Evolutionary conservation across 129 eudicot genomes (phyloP), one percentile per base, ranked within the genome.

Genomic region (Apium graveolens): DNA sequence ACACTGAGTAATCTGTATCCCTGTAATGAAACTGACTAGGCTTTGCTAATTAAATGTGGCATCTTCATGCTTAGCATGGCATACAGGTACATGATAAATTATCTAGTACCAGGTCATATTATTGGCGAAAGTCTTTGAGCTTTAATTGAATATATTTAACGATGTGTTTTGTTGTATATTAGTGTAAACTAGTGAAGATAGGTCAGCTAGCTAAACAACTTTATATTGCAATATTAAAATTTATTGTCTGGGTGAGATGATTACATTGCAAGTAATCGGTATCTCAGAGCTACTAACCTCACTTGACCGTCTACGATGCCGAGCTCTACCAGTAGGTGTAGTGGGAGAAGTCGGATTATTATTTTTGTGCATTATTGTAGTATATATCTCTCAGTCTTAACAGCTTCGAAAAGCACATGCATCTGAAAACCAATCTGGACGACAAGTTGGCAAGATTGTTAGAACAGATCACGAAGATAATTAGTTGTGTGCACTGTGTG

Each of bases 271-370:
- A 55, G 63, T 55, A 55, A 55, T 24, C 63, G 6, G 41, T 14
- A 20, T 38, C 11, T 5, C 43, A n/a, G 4, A 1, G 14, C 46
- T 20, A 87, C 88, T 39, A 71, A 87, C 91, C 91, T 87, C 88
- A 17, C 82, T 79, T 29, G 88, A 79, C 55, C 85, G 86, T 75
- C 69, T 88, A 12, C 92, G 82, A 53, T 90, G 82, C 80, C 96
- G 86, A 70, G 82, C 60, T 83, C 88, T 87, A 71, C 66, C 65
- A 21, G 80, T 72, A 29, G 91, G 88, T 31, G 89, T 82, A 65
- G 96, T 86, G 32, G 87, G 89, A 18, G 83, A 71, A 81, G 81
- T 78, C 27, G 86, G 85, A 70, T 88, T 85, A 46, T 78, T 88
- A 41, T 46, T 77, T 78, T 29, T 87, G 17, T 82, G 85, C 91